Evolutionary conservation across 2,329 filamentous ascomycete genomes (phyloP), one percentile per base, ranked within the genome.

Genomic region (Chalaropsis thielavioides): DNA sequence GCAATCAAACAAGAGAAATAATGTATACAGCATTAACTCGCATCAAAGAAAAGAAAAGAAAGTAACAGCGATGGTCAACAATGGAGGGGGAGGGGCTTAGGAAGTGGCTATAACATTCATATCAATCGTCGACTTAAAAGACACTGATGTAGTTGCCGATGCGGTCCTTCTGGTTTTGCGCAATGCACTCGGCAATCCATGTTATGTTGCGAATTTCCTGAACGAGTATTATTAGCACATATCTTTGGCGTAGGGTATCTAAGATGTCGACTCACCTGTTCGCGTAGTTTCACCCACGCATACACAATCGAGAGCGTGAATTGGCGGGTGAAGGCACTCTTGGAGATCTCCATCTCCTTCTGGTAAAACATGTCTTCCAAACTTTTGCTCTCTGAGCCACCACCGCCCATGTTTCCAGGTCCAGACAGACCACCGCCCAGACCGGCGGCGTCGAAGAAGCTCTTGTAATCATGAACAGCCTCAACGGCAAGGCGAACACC

Each of bases 191-290:
- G 24, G 94, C 88, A 75, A 99, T 99, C 94, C 94, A 99, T 62
- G 94, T 97, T 73, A 99, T 96, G 77, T 99, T 99, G 69, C 94
- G 89, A 72, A 97, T 96, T 88, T 99, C 94, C 92, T 97, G 68
- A 6, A 22, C 2, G 11, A 2, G 49, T 31, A 71, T 80, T 71
- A 77, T 80, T 71, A 77, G 73, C 64, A 63, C 2, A 24, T 40
- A 27, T 56, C 19, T 49, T 24, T 3, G 61, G 22, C 27, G n/a
- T 19, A 17, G 27, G 1, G 10, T 15, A 11, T 0, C 41, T 11
- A 1, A 49, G 44, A 58, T 3, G 2, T 38, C 24, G n/a, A 74
- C 86, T 74, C 77, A 96, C 92, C 85, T 99, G 94, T 77, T 99
- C 94, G 75, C 92, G 85, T 72, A 99, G 79, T 80, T 95, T 96